phyloP scores from a whole-genome alignment of 495 filamentous ascomycete genomes.

The Penicillium nucicola region DNA sequence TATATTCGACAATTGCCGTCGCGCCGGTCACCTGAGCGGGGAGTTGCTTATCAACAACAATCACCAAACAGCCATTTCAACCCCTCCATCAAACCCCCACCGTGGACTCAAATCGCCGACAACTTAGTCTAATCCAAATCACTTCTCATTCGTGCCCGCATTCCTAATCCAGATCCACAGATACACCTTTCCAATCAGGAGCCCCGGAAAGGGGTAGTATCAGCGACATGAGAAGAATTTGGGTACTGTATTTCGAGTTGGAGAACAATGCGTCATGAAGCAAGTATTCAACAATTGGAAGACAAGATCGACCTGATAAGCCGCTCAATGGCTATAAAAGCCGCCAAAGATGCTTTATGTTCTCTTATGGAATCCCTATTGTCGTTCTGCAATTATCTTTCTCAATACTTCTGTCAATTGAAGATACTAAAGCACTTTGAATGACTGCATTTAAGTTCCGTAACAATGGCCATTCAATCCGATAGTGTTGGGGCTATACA shows the following conservation, averaged over 20 bases:
- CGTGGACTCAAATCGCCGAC: not conserved
- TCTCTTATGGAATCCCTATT: too few species aligned
- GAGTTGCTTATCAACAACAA: not conserved
- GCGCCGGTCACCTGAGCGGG: conserved; percentile 13
- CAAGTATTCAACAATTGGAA: too few species aligned
- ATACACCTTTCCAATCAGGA: not conserved
- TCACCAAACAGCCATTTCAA: too few species aligned
- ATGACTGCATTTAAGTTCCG: not conserved
- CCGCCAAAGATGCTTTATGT: too few species aligned
- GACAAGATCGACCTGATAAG: too few species aligned
- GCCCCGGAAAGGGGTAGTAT: not conserved
- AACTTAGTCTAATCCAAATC: not conserved
- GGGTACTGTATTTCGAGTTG: too few species aligned
- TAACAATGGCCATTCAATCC: conserved; percentile 3
- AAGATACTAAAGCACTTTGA: not conserved
- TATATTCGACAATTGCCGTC: not conserved
- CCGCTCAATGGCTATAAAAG: too few species aligned
- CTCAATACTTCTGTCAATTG: not conserved
- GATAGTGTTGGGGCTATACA: conserved; percentile 2
- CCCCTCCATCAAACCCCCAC: too few species aligned
- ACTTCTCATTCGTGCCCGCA: conserved; percentile 20
- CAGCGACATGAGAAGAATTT: not conserved
- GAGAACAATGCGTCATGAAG: too few species aligned
- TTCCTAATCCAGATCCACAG: not conserved
- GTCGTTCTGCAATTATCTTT: not conserved